Evolutionary conservation across 1,284 basidiomycete species (phyloP), one percentile per base, ranked within the genome.

Genomic region (Trichosporon sp.): DNA sequence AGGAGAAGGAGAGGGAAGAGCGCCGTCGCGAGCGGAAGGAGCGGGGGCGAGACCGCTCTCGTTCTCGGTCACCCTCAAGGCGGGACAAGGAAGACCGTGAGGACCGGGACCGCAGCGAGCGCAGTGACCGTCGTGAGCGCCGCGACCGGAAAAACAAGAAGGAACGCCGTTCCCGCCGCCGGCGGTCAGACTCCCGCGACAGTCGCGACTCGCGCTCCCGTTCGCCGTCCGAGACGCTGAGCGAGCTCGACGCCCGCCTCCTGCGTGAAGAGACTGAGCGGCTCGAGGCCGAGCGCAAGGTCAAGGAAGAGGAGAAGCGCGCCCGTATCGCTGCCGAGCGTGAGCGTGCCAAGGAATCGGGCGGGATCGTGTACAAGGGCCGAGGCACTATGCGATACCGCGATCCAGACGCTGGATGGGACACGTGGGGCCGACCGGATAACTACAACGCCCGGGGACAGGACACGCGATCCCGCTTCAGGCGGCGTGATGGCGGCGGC

Each of bases 181-280:
- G 70, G 12, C 31, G 56, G 5, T 43, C 70, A 56, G 32, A 69
- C 72, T 48, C 71, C 56, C 63, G 63, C 1, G 48, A 48, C 21
- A 5, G 19, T 40, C 46, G 10, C 4, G 40, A 51, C 21, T 65
- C 48, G 37, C 12, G 68, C n/a, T 68, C 70, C 7, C 67, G 70
- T 1, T 66, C 64, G 19, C 31, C 54, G 8, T 72, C 69, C 51
- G 83, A 84, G 74, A 83, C 80, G 35, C 76, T 78, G 37, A 78
- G 77, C 10, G 83, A 85, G 72, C 77, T 85, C 46, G 84, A 85
- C 74, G 83, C 80, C 26, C 76, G 79, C 31, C 73, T 85, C 21
- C 83, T 84, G 75, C 71, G 81, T 43, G 84, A 85, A 69, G 84
- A 85, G 72, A 81, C 80, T 43, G 83, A 82, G 69, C 73, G 78